A percentile compares a stretch with the other conserved stretches of the same genome.
These are phyloP conservation scores for Yamadazyma spencermartinsiae DNA, from an alignment of 1,139 yeast genomes.

Conservation along the genomic window DNA sequence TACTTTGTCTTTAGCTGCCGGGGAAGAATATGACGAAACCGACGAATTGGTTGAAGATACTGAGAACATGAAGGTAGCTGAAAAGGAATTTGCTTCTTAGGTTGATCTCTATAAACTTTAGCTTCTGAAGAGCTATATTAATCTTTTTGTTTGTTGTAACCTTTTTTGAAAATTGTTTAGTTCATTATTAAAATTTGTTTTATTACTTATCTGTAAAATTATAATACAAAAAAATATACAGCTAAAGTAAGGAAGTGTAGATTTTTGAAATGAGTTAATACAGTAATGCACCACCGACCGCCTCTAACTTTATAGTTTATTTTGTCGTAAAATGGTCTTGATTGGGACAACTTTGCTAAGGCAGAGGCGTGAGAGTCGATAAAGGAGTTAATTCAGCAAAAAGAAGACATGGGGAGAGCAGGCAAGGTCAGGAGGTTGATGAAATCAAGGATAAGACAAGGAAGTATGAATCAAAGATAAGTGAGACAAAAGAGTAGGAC, in stretches of 20 bases:
- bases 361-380: no score
- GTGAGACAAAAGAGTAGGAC: no score
- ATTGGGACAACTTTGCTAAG: no score
- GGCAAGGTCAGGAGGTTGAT: no score
- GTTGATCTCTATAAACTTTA: not conserved
- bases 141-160: not conserved
- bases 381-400: no score
- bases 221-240: not conserved
- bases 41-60: conserved; percentile 57
- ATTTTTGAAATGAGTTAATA: no score
- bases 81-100: conserved; percentile 35
- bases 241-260: not conserved
- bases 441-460: no score
- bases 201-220: not conserved
- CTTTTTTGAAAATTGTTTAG: conserved; percentile 4
- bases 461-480: no score
- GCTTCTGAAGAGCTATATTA: not conserved
- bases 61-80: conserved; percentile 56
- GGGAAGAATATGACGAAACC: conserved; percentile 55
- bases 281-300: no score
- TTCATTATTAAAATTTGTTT: conserved; percentile 4
- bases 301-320: no score
- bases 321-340: no score
- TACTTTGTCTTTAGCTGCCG: conserved; percentile 72
- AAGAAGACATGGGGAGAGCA: no score